These are phyloP conservation scores for Cornus suecica DNA, from an alignment of 148 eudicot genomes.

Conservation along the genomic window DNA sequence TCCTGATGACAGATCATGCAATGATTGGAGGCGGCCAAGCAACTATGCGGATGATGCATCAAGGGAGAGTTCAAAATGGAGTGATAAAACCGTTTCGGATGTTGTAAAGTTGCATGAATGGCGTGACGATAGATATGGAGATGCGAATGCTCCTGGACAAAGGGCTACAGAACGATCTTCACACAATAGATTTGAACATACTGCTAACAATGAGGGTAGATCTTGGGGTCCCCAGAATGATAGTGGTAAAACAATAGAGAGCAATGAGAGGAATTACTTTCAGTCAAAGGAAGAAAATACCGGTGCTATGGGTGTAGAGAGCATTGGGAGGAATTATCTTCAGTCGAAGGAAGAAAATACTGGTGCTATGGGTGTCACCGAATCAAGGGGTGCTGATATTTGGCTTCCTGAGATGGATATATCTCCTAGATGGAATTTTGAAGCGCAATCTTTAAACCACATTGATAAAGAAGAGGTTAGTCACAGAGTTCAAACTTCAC, in stretches of 20 bases:
- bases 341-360: not conserved
- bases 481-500: conserved; percentile 1
- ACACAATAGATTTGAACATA: conserved; percentile 1
- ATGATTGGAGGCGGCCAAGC: conserved; percentile 11
- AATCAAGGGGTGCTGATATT: not conserved
- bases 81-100: conserved; percentile 1
- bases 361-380: not conserved
- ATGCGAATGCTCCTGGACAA: not conserved
- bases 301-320: not conserved
- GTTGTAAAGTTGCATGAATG: conserved; percentile 1
- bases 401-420: conserved; percentile 12
- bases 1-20: conserved; percentile 1
- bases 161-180: not conserved
- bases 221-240: not conserved
- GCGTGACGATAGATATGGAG: conserved; percentile 2
- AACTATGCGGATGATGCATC: not conserved
- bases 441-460: not conserved
- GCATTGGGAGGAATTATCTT: conserved; percentile 5
- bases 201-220: conserved; percentile 1
- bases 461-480: conserved; percentile 5
- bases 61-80: conserved; percentile 21
- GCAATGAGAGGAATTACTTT: conserved; percentile 6
- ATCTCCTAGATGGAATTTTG: not conserved
- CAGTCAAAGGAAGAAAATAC: not conserved
- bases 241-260: not conserved